phyloP scores from a whole-genome alignment of 2,329 filamentous ascomycete genomes.

The Alternaria gansuensis region DNA sequence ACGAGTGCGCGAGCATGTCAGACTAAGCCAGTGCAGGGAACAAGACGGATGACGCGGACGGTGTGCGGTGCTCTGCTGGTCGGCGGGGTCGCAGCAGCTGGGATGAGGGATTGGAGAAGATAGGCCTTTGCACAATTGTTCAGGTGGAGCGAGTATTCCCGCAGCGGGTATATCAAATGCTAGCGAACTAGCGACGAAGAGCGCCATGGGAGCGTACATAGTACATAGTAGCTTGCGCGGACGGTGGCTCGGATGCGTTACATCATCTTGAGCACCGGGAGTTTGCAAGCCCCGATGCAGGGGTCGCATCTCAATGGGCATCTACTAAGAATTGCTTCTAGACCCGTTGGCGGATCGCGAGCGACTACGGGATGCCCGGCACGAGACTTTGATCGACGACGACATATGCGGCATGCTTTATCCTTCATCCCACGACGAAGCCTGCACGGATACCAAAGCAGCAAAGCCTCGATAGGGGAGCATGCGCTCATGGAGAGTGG shows the following conservation, averaged over 20 bases:
- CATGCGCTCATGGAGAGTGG: slow-evolving; percentile 9
- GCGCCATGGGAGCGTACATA: background rate
- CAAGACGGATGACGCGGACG: slow-evolving; percentile 43
- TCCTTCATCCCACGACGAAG: slow-evolving; percentile 8
- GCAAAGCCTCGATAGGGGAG: slow-evolving; percentile 4
- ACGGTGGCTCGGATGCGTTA: slow-evolving; percentile 38
- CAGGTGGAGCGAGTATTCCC: slow-evolving; percentile 12
- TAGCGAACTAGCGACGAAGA: slow-evolving; percentile 5
- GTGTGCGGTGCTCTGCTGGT: slow-evolving; percentile 13
- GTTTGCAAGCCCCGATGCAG: slow-evolving; percentile 26
- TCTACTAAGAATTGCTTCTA: slow-evolving; percentile 25
- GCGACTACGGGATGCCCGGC: slow-evolving; percentile 42
- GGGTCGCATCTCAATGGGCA: slow-evolving; percentile 30
- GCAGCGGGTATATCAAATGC: slow-evolving; percentile 12
- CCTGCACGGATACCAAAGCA: slow-evolving; percentile 14
- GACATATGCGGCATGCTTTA: slow-evolving; percentile 12
- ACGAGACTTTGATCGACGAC: slow-evolving; percentile 29
- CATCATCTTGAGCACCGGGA: slow-evolving; percentile 36
- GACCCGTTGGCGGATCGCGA: slow-evolving; percentile 33
- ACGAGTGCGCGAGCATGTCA: slow-evolving; percentile 20
- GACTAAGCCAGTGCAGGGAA: slow-evolving; percentile 36
- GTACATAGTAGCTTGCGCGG: slow-evolving; percentile 7
- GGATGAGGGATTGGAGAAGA: background rate
- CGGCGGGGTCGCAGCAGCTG: slow-evolving; percentile 33
- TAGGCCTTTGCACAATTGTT: background rate